Base-by-base conservation (phyloP, 176 grass and related monocot genomes). In the Oryza punctata region DNA sequence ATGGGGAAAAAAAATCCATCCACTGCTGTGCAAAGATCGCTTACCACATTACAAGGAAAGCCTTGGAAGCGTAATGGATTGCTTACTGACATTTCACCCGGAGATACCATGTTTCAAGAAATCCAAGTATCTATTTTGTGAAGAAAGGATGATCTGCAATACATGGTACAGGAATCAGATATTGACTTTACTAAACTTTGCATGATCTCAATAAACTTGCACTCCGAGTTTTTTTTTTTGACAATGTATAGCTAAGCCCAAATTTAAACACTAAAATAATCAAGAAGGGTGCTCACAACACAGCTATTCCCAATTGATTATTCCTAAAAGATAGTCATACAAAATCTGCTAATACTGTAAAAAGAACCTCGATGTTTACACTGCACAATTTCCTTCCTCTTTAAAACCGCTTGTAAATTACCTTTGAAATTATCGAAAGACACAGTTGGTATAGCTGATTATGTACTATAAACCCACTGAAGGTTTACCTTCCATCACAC, bases 31-130 rank as follows among this genome's bases (percentile, higher is more conserved):
- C 16, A 27, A 75, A 21, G 44, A 41, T n/a, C 14, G 5, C 32
- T 50, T 90, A 93, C 91, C 85, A 65, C 66, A 79, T 90, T 86
- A 72, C 23, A 63, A 64, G 74, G 75, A 77, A 82, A 90, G 40
- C 68, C 88, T 78, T 86, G 85, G 49, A 82, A 60, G 24, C 30
- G 79, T 50, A 81, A 80, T 24, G 88, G 75, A 60, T 85, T 77
- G 37, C 45, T 78, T 54, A 78, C 69, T 0, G 64, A 35, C 72
- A 72, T 87, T 83, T 88, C 87, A 69, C 81, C 78, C 33, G 81
- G 38, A 26, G 81, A 60, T 78, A 87, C 77, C 92, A 89, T 94
- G 60, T 65, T 74, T 52, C 32, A 80, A 21, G 54, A 28, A 54
- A 71, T 15, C 65, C 29, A 29, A 85, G 16, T 16, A 65, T 65